A percentile compares a stretch with the other conserved stretches of the same genome.
Conservation (phyloP, 106 monocot genomes). For the Dioscorea zingiberensis region DNA sequence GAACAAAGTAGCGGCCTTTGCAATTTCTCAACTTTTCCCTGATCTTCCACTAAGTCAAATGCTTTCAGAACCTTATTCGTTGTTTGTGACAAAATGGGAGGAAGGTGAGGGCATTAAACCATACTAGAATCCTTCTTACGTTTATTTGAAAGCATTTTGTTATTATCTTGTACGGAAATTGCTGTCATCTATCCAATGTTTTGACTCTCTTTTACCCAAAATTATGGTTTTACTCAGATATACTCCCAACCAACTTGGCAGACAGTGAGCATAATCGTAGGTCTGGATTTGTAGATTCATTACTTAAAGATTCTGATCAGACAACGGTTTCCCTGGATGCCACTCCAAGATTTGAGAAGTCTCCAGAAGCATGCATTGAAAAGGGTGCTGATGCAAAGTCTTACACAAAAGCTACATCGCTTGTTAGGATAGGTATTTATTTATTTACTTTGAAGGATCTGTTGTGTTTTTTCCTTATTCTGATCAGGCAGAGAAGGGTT, state of each 20-base stretch:
- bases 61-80: conserved; percentile 67
- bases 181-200: background rate
- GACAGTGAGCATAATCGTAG: conserved; percentile 58
- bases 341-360: conserved; percentile 18
- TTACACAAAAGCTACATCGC: conserved; percentile 8
- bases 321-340: conserved; percentile 14
- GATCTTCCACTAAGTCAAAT: conserved; percentile 65
- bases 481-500: too few species aligned
- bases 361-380: conserved; percentile 10
- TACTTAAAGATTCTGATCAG: conserved; percentile 38
- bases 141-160: background rate
- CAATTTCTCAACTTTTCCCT: conserved; percentile 74
- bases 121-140: background rate
- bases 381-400: conserved; percentile 6
- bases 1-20: conserved; percentile 76
- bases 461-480: background rate
- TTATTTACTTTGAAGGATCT: background rate
- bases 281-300: conserved; percentile 70
- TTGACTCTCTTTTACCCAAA: background rate
- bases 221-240: conserved; percentile 21
- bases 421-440: conserved; percentile 22
- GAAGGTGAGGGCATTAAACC: conserved; percentile 28
- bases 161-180: background rate
- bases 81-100: conserved; percentile 57
- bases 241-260: conserved; percentile 22